phyloP scores from a whole-genome alignment of 2,329 filamentous ascomycete species.

The Neobulgaria alba region DNA sequence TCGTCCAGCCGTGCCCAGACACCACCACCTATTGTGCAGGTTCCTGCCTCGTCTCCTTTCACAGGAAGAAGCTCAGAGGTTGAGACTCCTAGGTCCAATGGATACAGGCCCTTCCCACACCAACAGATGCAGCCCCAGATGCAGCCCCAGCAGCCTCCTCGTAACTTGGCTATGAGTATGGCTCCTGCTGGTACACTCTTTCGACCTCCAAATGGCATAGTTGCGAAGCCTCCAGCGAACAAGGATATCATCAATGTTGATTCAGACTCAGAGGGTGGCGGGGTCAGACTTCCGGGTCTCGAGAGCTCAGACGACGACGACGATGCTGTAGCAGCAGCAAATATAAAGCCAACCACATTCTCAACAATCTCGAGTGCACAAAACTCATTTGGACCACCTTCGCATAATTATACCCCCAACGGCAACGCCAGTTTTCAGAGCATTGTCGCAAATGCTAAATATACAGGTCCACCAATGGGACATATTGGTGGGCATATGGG shows the following conservation, averaged over 20 bases:
- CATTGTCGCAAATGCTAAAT: constrained; percentile 17
- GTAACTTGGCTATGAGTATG: constrained; percentile 49
- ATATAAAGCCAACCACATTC: constrained; percentile 49
- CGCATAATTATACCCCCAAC: constrained; percentile 26
- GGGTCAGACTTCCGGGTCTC: constrained; percentile 45
- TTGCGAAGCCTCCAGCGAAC: constrained; percentile 32
- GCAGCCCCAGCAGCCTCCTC: background rate
- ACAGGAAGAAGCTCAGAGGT: constrained; percentile 9
- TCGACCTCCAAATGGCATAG: constrained; percentile 38
- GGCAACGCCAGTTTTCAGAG: constrained; percentile 34
- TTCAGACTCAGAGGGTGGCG: constrained; percentile 47
- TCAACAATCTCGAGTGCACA: constrained; percentile 38
- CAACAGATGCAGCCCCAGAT: background rate
- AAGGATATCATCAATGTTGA: constrained; percentile 42
- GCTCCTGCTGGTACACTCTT: constrained; percentile 70
- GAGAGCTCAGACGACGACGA: constrained; percentile 59
- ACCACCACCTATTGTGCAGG: constrained; percentile 51
- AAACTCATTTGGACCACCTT: constrained; percentile 32
- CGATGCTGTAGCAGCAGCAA: constrained; percentile 38
- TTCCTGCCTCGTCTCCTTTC: constrained; percentile 76
- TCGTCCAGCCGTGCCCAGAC: constrained; percentile 23
- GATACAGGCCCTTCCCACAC: background rate
- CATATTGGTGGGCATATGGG: too few species aligned
- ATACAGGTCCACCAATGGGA: constrained; percentile 9
- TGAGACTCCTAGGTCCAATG: constrained; percentile 7